A percentile compares a stretch with the other conserved stretches of the same genome.
Conservation (phyloP, 129 eudicot species). For the Flaveria robusta region DNA sequence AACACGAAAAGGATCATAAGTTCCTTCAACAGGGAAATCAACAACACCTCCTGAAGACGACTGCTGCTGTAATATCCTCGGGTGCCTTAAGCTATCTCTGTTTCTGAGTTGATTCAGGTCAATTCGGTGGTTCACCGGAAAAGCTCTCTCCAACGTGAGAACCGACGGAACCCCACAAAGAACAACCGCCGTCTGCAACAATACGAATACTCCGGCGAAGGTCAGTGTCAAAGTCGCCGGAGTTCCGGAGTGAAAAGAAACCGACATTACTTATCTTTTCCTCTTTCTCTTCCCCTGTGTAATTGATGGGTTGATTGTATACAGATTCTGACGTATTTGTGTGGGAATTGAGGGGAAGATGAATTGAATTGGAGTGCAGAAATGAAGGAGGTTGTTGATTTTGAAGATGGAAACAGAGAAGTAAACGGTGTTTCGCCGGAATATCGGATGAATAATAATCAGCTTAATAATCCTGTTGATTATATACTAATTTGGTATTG, state of each 20-base stretch:
- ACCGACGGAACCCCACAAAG: constrained; percentile 46
- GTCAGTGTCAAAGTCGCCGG: constrained; percentile 33
- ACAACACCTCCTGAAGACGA: constrained; percentile 45
- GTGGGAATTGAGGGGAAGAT: neutral
- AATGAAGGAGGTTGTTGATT: constrained; percentile 29
- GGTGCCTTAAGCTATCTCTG: constrained; percentile 65
- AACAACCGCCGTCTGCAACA: constrained; percentile 41
- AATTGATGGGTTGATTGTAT: neutral
- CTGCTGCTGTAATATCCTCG: constrained; percentile 64
- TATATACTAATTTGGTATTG: constrained; percentile 24
- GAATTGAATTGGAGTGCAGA: constrained; percentile 16
- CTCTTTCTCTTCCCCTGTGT: neutral
- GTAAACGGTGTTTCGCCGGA: constrained; percentile 23
- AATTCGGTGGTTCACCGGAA: constrained; percentile 65
- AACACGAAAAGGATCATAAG: constrained; percentile 82
- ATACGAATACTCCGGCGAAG: constrained; percentile 24
- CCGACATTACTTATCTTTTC: constrained; percentile 43
- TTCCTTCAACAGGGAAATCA: constrained; percentile 78
- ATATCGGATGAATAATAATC: constrained; percentile 4
- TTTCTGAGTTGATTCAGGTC: constrained; percentile 72
- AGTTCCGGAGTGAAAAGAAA: constrained; percentile 24
- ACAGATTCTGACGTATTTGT: neutral
- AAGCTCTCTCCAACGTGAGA: constrained; percentile 70
- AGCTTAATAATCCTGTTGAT: neutral
- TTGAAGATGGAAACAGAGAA: constrained; percentile 17